Base-by-base conservation (phyloP, 257 asterid genomes). In the Fraxinus cuspidata region DNA sequence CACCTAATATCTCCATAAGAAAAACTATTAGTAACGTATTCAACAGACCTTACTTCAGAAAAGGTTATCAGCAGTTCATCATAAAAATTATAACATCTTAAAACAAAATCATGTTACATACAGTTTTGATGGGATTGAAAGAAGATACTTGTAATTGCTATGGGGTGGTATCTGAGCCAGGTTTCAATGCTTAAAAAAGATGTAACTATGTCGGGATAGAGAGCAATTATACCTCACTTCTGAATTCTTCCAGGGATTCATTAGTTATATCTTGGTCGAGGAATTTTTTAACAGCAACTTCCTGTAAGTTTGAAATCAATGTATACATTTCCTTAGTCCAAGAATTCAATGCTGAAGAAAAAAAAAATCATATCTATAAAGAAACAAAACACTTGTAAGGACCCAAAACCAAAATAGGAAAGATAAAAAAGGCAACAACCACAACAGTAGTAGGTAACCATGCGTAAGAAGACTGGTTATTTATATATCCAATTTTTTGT, bases 241-340 rank as follows among this genome's bases (percentile, higher is more conserved):
- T 95, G 82, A 95, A 92, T 88, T 92, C 99, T 85, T 95, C 98
- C 32, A 95, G 98, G 81, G 97, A 90, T 88, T 95, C 97, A 35
- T 96, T 97, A 42, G 90, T 83, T 78, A 95, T 74, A 79, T 84
- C 96, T 88, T 95, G 99, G 87, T 92, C 96, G 49, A 95, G 90
- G 82, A 95, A 95, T 84, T 89, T 91, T 89, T 95, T 95, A 74
- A 95, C 96, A 83, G 99, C 98, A 86, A 95, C 98, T 88, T 89
- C 99, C 99, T 94, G 88, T 27, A 81, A 85, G 84, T 75, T 42
- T 42, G 78, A 83, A 83, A 81, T 71, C 78, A 80, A 76, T 47
- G 70, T 73, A 73, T 83, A 66, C 77, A 64, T 74, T 63, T 71
- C 68, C 80, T 71, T 67, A 40, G 32, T 77, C 67, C 71, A 77